These are phyloP conservation scores for Dactylellina sp. DNA, from an alignment of 2,329 filamentous ascomycete species.

Conservation along the genomic window DNA sequence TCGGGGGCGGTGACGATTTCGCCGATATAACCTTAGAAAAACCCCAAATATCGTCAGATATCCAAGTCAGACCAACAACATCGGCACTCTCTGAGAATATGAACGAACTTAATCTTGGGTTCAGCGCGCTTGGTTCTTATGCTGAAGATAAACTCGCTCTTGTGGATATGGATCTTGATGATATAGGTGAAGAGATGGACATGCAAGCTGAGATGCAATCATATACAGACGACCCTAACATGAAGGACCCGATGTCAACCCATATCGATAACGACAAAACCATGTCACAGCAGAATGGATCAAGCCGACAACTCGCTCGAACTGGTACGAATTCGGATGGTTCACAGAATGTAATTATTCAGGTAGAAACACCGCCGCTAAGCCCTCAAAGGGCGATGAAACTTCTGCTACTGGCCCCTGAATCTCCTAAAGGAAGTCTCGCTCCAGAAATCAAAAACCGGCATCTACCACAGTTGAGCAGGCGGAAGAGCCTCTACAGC, in stretches of 20 bases:
- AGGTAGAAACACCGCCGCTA: slow-evolving; percentile 59
- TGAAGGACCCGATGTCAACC: no score
- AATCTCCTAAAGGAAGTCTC: slow-evolving; percentile 48
- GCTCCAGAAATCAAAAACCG: slow-evolving; percentile 42
- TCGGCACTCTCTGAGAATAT: slow-evolving; percentile 53
- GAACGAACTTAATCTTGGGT: slow-evolving; percentile 52
- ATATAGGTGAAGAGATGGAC: slow-evolving; percentile 57
- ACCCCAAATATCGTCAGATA: slow-evolving; percentile 25
- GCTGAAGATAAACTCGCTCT: slow-evolving; percentile 34
- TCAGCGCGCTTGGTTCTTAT: slow-evolving; percentile 38
- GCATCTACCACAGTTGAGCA: slow-evolving; percentile 34
- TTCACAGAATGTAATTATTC: slow-evolving; percentile 21
- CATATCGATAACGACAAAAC: slow-evolving; percentile 1
- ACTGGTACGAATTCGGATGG: slow-evolving; percentile 21
- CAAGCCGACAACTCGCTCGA: slow-evolving; percentile 12
- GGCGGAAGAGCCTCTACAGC: slow-evolving; percentile 60
- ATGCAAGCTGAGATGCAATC: slow-evolving; percentile 56
- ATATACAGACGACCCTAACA: background rate
- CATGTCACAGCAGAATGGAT: slow-evolving; percentile 25
- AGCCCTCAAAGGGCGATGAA: slow-evolving; percentile 60
- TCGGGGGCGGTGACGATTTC: slow-evolving; percentile 31
- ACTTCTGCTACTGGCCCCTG: slow-evolving; percentile 59
- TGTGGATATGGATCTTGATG: slow-evolving; percentile 42
- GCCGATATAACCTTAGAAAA: slow-evolving; percentile 37
- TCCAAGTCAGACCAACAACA: slow-evolving; percentile 30